phyloP scores from a whole-genome alignment of 1,139 yeast genomes.

The Kodamaea alishanica region DNA sequence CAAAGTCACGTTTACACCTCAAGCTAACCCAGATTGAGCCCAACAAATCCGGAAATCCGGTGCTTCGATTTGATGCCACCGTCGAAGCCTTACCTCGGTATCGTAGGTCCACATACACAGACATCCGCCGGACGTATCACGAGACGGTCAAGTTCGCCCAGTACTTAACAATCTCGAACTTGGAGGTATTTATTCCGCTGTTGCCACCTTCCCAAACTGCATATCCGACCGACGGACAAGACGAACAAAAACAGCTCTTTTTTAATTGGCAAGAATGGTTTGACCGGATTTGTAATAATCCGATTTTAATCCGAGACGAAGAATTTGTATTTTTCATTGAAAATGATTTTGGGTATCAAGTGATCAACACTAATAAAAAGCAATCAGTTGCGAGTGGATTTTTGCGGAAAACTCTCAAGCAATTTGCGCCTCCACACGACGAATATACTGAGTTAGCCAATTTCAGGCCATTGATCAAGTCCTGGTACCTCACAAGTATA shows the following conservation, averaged over 20 bases:
- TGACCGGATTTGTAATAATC: slow-evolving; percentile 66
- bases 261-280: slow-evolving; percentile 82
- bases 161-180: slow-evolving; percentile 72
- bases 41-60: slow-evolving; percentile 44
- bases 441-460: slow-evolving; percentile 75
- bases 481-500: slow-evolving; percentile 60
- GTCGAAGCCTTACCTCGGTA: slow-evolving; percentile 64
- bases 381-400: slow-evolving; percentile 75
- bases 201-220: slow-evolving; percentile 72
- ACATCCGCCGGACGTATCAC: slow-evolving; percentile 73
- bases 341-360: slow-evolving; percentile 79
- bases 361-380: slow-evolving; percentile 53
- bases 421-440: slow-evolving; percentile 87
- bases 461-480: slow-evolving; percentile 81
- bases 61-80: slow-evolving; percentile 39
- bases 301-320: slow-evolving; percentile 77
- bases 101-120: slow-evolving; percentile 67
- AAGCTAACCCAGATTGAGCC: slow-evolving; percentile 33
- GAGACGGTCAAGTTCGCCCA: slow-evolving; percentile 77
- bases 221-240: slow-evolving; percentile 80
- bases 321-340: slow-evolving; percentile 87
- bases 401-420: slow-evolving; percentile 84
- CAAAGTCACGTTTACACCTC: slow-evolving; percentile 31
- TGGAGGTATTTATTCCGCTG: slow-evolving; percentile 92
- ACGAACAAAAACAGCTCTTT: slow-evolving; percentile 60